Base-by-base conservation (phyloP, 2,329 filamentous ascomycete species). In the Cyclaneusma minus region DNA sequence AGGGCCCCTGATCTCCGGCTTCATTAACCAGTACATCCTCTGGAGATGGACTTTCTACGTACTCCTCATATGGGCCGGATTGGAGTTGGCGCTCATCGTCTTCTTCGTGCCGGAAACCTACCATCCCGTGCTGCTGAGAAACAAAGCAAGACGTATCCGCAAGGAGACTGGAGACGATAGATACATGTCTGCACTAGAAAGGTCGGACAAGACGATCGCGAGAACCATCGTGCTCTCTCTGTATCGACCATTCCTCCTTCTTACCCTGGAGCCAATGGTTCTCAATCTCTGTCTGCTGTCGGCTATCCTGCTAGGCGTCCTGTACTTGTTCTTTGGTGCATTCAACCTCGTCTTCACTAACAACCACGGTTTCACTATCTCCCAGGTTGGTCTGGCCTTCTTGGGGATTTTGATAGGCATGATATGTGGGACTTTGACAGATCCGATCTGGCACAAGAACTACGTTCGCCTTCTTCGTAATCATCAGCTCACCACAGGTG, bases 291-390 rank as follows among this genome's bases (percentile, higher is more conserved):
- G 83, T 50, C 53, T 89, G 13, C 79, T 85, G 40, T 81, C 80
- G 1, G 82, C 83, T 20, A 68, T 94, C 28, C 57, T 93, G n/a
- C 60, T 93, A 6, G 85, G 84, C 4, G 77, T 92, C 22, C 55
- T 93, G 3, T 93, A 93, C 46, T 68, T 93, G 20, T 92, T 91
- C 57, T 91, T 92, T 47, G 83, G 83, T 12, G 83, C 84, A 0
- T 92, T 93, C 42, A 68, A 77, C 4, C 56, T 91, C 22, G 72
- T 93, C 10, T 93, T 93, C 44, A 49, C 60, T 14, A 66, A 62
- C 22, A 72, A 78, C 24, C 77, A 91, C 47, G 71, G 67, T 12
- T 84, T 93, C 55, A 70, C 68, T 28, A 56, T 83, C 7, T 89
- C 77, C 61, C 78, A 92, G 50, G 60, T 68, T 7, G 85, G 84